Evolutionary conservation across 2,329 filamentous ascomycete genomes (phyloP), one percentile per base, ranked within the genome.

Genomic region (Emmonsiellopsis sp.): DNA sequence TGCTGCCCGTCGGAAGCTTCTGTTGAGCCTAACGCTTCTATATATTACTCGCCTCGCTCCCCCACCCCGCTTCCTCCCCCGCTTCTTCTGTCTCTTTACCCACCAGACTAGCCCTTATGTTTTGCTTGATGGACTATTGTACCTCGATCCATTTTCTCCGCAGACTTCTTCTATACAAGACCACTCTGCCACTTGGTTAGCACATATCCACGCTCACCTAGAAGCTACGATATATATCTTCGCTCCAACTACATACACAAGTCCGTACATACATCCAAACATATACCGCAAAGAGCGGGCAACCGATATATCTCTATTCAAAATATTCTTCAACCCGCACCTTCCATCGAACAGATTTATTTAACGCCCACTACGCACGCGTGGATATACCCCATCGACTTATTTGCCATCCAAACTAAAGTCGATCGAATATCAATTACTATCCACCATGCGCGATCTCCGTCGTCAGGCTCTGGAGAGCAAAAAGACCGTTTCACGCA

Each of bases 401-500:
- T 51, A 40, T 51, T 13, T 42, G 42, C 27, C n/a, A 48, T 46
- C 21, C 21, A 27, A 27, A 40, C 14, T 40, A 3, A 11, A 40
- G 37, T 14, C 37, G 14, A 14, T 40, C 37, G 11, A 40, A 14
- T 11, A 40, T 14, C 11, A 3, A 40, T 14, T 40, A 14, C 14
- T 40, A 14, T 40, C 39, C 62, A 71, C 33, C 51, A 76, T 76
- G 74, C 73, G 71, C 45, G 73, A 76, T 60, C 66, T 75, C 51
- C 70, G 81, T 58, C 77, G 81, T 60, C 77, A 80, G 63, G 81
- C 80, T 53, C 76, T 83, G 40, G 82, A 84, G 72, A 82, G 79
- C 70, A 75, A 78, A 65, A 85, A 85, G 71, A 85, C 81, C 17
- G 70, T 80, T 46, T 85, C 82, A 51, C 78, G 78, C 61, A 84